Conservation (phyloP, 257 asterid genomes). For the Orobanche coerulescens region DNA sequence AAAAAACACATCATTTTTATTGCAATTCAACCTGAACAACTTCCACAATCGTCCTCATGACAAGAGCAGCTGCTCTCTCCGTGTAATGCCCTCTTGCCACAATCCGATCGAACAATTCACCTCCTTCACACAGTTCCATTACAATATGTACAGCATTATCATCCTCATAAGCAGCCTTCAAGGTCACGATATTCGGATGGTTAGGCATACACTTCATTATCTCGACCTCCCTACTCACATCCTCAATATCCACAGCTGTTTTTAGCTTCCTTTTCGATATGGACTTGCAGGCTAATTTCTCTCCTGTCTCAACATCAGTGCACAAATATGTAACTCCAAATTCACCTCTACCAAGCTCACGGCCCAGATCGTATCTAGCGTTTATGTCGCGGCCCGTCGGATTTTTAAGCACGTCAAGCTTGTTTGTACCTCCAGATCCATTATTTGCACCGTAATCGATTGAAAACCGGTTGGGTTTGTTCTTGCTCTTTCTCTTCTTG, state of each 20-base stretch:
- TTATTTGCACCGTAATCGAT: slow-evolving; percentile 33
- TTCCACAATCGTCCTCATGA: slow-evolving; percentile 63
- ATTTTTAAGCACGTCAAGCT: slow-evolving; percentile 52
- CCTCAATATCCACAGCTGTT: slow-evolving; percentile 60
- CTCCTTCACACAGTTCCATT: slow-evolving; percentile 75
- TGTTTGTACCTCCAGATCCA: slow-evolving; percentile 31
- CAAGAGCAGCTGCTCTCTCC: slow-evolving; percentile 58
- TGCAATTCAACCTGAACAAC: slow-evolving; percentile 50
- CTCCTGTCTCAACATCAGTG: slow-evolving; percentile 42
- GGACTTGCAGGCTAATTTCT: slow-evolving; percentile 62
- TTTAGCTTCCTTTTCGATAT: slow-evolving; percentile 66
- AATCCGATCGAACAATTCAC: slow-evolving; percentile 64
- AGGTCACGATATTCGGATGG: slow-evolving; percentile 53
- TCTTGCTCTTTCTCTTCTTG: slow-evolving; percentile 46
- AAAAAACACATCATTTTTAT: neutral
- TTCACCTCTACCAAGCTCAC: slow-evolving; percentile 72
- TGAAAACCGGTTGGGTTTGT: slow-evolving; percentile 42
- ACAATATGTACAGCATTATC: slow-evolving; percentile 58
- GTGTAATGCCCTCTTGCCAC: slow-evolving; percentile 76
- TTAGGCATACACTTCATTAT: slow-evolving; percentile 68
- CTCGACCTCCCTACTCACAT: slow-evolving; percentile 73
- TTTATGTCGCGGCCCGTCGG: slow-evolving; percentile 46
- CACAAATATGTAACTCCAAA: slow-evolving; percentile 67
- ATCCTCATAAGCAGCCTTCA: slow-evolving; percentile 60
- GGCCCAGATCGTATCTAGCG: slow-evolving; percentile 48